phyloP scores from a whole-genome alignment of 768 basidiomycete genomes.

The Chalciporus chontae region DNA sequence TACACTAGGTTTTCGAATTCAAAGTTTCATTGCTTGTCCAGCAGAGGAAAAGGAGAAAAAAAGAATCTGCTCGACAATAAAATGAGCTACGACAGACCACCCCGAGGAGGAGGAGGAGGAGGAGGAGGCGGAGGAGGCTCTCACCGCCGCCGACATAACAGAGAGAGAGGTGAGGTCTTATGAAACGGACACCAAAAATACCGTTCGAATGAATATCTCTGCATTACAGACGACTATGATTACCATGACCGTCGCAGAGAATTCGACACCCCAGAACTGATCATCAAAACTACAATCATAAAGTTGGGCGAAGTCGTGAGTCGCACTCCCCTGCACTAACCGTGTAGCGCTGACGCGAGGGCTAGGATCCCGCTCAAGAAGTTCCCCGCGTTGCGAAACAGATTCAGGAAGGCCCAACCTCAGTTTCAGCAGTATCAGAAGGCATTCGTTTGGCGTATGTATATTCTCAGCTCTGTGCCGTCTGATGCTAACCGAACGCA shows the following conservation, averaged over 20 bases:
- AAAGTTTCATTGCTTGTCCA: neutral
- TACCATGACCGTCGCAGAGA: conserved; percentile 63
- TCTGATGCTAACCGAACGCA: conserved; percentile 28
- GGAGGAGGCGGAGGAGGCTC: conserved; percentile 42
- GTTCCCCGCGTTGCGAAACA: conserved; percentile 62
- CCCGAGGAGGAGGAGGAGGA: conserved; percentile 41
- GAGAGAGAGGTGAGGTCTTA: conserved; percentile 46
- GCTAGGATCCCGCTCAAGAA: conserved; percentile 69
- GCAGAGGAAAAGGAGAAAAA: neutral
- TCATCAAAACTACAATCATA: conserved; percentile 61
- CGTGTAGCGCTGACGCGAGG: conserved; percentile 4
- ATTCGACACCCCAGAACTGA: conserved; percentile 71
- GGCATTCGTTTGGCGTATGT: conserved; percentile 68
- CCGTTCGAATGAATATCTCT: neutral
- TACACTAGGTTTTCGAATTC: neutral
- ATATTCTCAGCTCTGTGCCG: neutral
- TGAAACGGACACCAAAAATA: neutral
- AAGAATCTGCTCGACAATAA: neutral
- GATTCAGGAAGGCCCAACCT: conserved; percentile 58
- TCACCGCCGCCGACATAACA: conserved; percentile 43
- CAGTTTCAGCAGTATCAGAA: conserved; percentile 64
- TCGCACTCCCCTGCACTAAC: conserved; percentile 7
- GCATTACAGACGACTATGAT: conserved; percentile 54
- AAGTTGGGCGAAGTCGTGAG: conserved; percentile 82
- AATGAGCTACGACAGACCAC: conserved; percentile 59